Evolutionary conservation across 2,329 filamentous ascomycete species (phyloP).

Genomic region (Pleomassaria siparia): DNA sequence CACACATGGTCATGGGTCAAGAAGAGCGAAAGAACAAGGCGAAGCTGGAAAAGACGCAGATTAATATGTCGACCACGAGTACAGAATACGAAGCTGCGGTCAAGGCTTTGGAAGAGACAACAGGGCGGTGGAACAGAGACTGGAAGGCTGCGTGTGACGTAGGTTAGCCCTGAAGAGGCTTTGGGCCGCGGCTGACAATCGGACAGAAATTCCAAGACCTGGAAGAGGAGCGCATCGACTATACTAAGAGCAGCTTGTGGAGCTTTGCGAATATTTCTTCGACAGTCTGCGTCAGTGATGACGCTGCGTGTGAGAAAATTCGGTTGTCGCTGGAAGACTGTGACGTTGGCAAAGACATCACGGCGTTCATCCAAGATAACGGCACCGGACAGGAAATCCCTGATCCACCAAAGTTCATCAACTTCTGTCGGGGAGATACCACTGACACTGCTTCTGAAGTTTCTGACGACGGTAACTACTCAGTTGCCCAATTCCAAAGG

Average conservation of each 20-base stretch:
- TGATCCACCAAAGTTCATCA: constrained; percentile 96
- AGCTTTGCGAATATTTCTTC: constrained; percentile 96
- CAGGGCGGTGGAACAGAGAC: constrained; percentile 92
- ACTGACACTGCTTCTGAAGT: constrained; percentile 78
- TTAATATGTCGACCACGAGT: constrained; percentile 87
- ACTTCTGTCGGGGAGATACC: constrained; percentile 89
- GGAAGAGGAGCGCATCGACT: constrained; percentile 95
- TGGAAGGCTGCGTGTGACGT: constrained; percentile 93
- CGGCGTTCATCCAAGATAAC: constrained; percentile 79
- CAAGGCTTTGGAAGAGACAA: constrained; percentile 92
- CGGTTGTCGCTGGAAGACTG: constrained; percentile 89
- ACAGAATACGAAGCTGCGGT: constrained; percentile 91
- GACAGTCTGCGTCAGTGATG: constrained; percentile 96
- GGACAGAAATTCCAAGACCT: constrained; percentile 92
- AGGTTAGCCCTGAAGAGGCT: constrained; percentile 21
- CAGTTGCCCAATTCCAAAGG: constrained; percentile 91
- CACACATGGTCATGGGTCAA: constrained; percentile 99
- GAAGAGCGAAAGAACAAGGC: constrained; percentile 99
- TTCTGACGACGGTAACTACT: constrained; percentile 87
- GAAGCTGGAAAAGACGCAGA: constrained; percentile 97
- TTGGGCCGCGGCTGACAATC: constrained; percentile 10
- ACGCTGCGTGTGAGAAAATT: constrained; percentile 92
- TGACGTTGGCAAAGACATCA: constrained; percentile 95
- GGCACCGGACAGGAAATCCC: constrained; percentile 98
- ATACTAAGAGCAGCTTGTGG: constrained; percentile 97